These are phyloP conservation scores for Suhomyces choctaworum DNA, from an alignment of 1,139 yeast genomes.

Conservation along the genomic window DNA sequence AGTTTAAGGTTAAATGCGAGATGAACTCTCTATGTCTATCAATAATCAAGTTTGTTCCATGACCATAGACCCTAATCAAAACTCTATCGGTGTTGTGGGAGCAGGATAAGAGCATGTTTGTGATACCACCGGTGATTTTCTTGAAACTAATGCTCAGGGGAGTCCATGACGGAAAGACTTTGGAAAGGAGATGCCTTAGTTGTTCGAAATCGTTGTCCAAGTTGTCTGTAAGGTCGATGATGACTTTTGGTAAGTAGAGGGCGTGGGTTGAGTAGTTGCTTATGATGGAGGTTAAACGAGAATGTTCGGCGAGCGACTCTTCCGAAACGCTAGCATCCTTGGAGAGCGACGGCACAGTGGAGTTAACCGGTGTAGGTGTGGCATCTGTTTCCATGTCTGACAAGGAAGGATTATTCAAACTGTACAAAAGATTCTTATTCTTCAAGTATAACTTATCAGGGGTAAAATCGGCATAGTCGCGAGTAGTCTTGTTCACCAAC, in stretches of 20 bases:
- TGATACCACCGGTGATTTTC: conserved; percentile 73
- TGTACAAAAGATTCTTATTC: conserved; percentile 41
- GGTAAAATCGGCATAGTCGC: conserved; percentile 21
- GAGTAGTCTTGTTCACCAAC: conserved; percentile 9
- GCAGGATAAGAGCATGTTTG: conserved; percentile 68
- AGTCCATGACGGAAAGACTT: conserved; percentile 40
- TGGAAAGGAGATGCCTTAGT: conserved; percentile 33
- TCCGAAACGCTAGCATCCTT: background rate
- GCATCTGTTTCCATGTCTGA: conserved; percentile 41
- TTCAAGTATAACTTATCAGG: conserved; percentile 31
- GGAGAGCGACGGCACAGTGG: conserved; percentile 1
- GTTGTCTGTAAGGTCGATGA: conserved; percentile 36
- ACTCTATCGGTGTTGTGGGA: conserved; percentile 36
- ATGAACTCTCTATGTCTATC: conserved; percentile 77
- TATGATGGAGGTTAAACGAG: conserved; percentile 20
- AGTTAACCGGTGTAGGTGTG: conserved; percentile 7
- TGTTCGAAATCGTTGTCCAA: conserved; percentile 32
- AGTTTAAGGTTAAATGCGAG: conserved; percentile 63
- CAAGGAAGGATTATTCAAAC: conserved; percentile 45
- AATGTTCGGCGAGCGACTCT: conserved; percentile 1
- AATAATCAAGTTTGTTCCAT: conserved; percentile 71
- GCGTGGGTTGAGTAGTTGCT: conserved; percentile 37
- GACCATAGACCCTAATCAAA: conserved; percentile 72
- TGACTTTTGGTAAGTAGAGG: conserved; percentile 40
- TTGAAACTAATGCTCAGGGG: conserved; percentile 28